Base-by-base conservation (phyloP, 371 early-diverging fungal genomes). In the Syncephalastrum monosporum region DNA sequence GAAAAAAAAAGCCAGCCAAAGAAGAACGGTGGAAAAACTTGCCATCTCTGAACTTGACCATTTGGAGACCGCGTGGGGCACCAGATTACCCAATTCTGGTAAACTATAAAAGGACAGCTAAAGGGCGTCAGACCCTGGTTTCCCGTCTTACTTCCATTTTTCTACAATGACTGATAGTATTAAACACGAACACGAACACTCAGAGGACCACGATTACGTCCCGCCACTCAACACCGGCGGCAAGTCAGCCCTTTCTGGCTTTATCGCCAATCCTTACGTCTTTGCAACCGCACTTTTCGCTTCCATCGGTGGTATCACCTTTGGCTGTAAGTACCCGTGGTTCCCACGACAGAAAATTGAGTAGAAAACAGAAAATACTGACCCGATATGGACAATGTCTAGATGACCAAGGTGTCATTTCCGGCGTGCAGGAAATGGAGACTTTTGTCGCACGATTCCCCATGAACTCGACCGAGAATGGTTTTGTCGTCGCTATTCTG, bases 401-500 rank as follows among this genome's bases (percentile, higher is more conserved):
- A 53, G 77, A 72, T 59, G 77, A 76, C 50, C 73, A 76, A 64
- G 77, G 77, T 54, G 77, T 76, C 17, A 76, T 76, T 23, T 76
- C 73, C 1, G 73, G 77, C 49, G 67, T 76, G 1, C 71, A 71
- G 24, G 71, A 66, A 42, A 76, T 76, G 77, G 55, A 67, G 56
- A 56, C 66, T 13, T 76, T 76, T 23, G n/a, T 50, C 17, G 38
- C 19, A 4, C 48, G 52, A 4, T 76, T 76, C 47, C 71, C 71
- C 2, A 57, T 76, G 64, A 64, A 42, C 10, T 48, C 67, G 3
- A 63, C 64, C 3, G 64, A 72, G 50, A 62, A 61, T 13, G 77
- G 77, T 29, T 69, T 73, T 42, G 64, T 86, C 44, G 86, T 83
- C n/a, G 78, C 90, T 4, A 71, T 83, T 56, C 64, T 90, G 4